A percentile compares a stretch with the other conserved stretches of the same genome.
Evolutionary conservation across 163 green algal genomes (phyloP).

Genomic region (Coccomyxa subellipsoidea): DNA sequence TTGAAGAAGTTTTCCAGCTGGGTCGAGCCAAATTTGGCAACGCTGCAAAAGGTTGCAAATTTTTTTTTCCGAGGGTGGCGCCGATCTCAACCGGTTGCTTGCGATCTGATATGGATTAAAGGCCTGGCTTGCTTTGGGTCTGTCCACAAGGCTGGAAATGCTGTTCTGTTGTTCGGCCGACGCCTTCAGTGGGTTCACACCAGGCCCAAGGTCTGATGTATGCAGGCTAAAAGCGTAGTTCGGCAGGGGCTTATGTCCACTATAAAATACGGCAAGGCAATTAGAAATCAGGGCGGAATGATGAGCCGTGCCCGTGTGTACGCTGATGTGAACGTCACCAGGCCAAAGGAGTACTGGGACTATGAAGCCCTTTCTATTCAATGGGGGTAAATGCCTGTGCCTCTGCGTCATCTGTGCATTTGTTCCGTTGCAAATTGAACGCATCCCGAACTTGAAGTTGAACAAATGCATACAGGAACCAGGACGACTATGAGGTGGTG

Average conservation of each 20-base stretch:
- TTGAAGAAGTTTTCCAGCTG: too few relatives aligned
- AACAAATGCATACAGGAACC: constrained; percentile 47
- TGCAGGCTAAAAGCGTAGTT: neutral
- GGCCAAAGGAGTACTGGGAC: constrained; percentile 94
- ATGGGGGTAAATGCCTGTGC: constrained; percentile 60
- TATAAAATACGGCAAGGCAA: neutral
- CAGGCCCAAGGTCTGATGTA: neutral
- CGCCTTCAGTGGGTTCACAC: neutral
- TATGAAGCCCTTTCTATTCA: constrained; percentile 86
- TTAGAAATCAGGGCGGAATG: constrained; percentile 16
- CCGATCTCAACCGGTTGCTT: neutral
- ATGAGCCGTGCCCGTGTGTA: constrained; percentile 59
- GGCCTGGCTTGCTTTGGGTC: neutral
- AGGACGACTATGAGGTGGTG: constrained; percentile 98
- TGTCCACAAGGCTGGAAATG: neutral
- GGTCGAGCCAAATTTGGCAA: neutral
- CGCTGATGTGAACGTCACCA: constrained; percentile 76
- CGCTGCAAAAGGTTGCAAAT: neutral
- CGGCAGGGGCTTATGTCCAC: constrained; percentile 5
- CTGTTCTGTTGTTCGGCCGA: neutral
- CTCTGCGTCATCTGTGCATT: neutral
- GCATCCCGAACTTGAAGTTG: neutral
- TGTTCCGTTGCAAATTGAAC: neutral
- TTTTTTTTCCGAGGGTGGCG: neutral
- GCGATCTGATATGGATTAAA: neutral